These are phyloP conservation scores for Jaltomata sinuosa DNA, from an alignment of 257 asterid species.

Conservation along the genomic window DNA sequence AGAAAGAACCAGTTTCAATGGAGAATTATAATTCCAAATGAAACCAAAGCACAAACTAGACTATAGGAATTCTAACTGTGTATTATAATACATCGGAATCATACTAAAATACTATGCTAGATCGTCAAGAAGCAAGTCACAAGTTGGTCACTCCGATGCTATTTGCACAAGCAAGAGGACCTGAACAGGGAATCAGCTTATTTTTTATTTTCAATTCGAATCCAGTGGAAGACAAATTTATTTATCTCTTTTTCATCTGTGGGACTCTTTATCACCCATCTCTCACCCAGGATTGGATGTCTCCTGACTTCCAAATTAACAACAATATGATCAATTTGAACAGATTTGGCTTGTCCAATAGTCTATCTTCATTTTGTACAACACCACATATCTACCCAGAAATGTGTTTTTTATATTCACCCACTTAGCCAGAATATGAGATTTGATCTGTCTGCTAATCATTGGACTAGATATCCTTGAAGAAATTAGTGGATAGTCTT, in stretches of 20 bases:
- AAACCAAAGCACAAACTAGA: background rate
- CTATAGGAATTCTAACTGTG: background rate
- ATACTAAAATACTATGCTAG: no score
- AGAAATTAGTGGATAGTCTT: background rate
- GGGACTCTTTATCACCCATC: no score
- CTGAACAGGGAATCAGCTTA: background rate
- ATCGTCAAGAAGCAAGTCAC: no score
- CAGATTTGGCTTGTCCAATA: background rate
- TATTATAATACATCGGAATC: no score
- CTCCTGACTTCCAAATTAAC: no score
- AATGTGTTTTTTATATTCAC: background rate
- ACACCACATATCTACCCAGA: background rate
- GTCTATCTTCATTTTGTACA: background rate
- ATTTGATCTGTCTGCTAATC: background rate
- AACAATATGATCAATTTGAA: background rate
- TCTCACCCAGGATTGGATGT: no score
- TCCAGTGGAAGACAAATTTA: background rate
- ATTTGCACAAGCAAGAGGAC: background rate
- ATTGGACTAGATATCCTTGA: background rate
- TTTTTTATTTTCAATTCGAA: background rate
- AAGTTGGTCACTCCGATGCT: background rate
- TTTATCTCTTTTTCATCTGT: no score
- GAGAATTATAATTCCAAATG: background rate
- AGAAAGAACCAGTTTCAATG: background rate
- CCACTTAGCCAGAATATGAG: background rate